Percentiles rank a stretch among this genome's conserved stretches.
Conservation (phyloP, 495 filamentous ascomycete genomes). For the Collariella sp. region DNA sequence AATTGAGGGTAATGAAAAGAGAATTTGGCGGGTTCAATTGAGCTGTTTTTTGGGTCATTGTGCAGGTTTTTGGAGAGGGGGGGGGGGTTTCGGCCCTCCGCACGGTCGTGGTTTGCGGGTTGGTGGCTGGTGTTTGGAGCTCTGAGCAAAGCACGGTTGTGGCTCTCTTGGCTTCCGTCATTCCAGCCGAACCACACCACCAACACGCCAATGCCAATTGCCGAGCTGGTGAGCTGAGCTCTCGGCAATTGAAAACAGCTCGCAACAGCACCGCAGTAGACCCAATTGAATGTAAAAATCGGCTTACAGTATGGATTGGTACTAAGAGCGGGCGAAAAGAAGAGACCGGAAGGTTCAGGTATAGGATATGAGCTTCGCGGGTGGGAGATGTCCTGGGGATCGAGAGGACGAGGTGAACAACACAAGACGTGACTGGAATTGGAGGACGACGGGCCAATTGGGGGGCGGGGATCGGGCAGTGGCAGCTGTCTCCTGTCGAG, state of each 20-base stretch:
- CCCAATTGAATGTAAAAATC: conserved; percentile 3
- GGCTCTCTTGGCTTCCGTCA: conserved; percentile 16
- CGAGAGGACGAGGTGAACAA: conserved; percentile 23
- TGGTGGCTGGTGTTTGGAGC: not conserved
- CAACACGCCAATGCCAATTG: too few species aligned
- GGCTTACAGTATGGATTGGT: conserved; percentile 11
- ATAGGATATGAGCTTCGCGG: not conserved
- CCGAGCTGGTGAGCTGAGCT: not conserved
- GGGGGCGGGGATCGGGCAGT: conserved; percentile 5
- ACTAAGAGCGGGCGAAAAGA: not conserved
- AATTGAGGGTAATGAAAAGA: not conserved
- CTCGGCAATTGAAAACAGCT: not conserved
- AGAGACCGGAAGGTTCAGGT: not conserved
- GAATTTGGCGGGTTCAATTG: not conserved
- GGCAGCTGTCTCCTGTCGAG: conserved; percentile 19
- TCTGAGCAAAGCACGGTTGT: not conserved
- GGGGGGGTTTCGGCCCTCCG: not conserved
- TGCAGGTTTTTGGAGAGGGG: too few species aligned
- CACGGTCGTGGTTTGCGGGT: not conserved
- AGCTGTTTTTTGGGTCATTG: too few species aligned
- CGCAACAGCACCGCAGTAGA: not conserved
- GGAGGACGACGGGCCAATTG: conserved; percentile 14
- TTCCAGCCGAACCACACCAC: not conserved
- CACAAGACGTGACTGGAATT: conserved; percentile 22
- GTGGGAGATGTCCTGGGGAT: not conserved